phyloP scores from a whole-genome alignment of 1,284 basidiomycete genomes.

The Exobasidium cylindrosporum region DNA sequence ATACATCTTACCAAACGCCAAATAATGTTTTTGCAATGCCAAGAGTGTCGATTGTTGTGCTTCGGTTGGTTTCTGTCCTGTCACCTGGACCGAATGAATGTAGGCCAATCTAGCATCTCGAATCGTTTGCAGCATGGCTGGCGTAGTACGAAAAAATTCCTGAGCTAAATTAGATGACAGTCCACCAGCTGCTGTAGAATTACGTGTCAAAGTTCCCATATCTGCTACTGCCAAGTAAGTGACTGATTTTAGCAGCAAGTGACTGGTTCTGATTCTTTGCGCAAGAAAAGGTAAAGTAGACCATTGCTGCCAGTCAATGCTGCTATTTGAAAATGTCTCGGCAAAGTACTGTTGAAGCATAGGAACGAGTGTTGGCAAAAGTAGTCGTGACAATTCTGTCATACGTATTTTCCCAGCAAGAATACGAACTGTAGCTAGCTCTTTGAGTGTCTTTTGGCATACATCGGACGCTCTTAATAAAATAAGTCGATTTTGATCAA shows the following conservation, averaged over 20 bases:
- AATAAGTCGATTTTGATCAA: conserved; percentile 17
- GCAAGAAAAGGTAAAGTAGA: conserved; percentile 27
- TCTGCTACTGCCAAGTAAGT: conserved; percentile 44
- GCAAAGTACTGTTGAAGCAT: conserved; percentile 45
- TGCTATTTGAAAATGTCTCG: conserved; percentile 30
- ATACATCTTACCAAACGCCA: conserved; percentile 50
- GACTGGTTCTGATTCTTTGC: conserved; percentile 46
- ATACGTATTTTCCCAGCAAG: conserved; percentile 52
- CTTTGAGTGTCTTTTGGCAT: conserved; percentile 44
- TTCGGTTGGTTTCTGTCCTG: background rate
- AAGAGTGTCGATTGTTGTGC: conserved; percentile 4
- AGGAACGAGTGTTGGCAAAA: conserved; percentile 42
- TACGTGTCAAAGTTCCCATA: conserved; percentile 38
- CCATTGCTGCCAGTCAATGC: conserved; percentile 30
- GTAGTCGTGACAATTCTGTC: conserved; percentile 38
- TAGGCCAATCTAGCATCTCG: conserved; percentile 31
- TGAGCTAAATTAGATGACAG: conserved; percentile 38
- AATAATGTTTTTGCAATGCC: conserved; percentile 46
- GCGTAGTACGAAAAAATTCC: conserved; percentile 46
- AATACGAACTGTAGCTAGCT: conserved; percentile 45
- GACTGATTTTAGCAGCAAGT: conserved; percentile 46
- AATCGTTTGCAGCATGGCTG: conserved; percentile 33
- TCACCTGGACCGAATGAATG: background rate
- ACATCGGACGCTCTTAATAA: conserved; percentile 47
- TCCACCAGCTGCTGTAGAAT: conserved; percentile 25